A percentile compares a stretch with the other conserved stretches of the same genome.
Conservation (phyloP, 2,329 filamentous ascomycete species). For the Alternaria sp. region DNA sequence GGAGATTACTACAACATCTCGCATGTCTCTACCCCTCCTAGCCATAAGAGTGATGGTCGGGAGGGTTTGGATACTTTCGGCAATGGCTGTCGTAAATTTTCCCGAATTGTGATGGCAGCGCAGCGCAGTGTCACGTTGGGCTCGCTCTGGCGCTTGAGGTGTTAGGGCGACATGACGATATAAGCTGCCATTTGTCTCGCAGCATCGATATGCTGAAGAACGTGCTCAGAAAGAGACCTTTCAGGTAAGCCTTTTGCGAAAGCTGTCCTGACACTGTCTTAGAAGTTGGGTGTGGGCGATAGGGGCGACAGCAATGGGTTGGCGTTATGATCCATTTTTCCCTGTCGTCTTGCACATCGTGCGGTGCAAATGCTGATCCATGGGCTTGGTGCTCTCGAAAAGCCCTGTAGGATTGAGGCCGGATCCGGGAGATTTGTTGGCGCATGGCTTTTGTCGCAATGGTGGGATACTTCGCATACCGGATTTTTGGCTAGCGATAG, state of each 20-base stretch:
- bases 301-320: neutral
- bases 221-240: neutral
- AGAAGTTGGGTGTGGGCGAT: neutral
- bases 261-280: neutral
- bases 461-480: conserved; percentile 6
- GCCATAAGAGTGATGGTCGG: neutral
- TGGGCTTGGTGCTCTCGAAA: conserved; percentile 21
- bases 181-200: neutral
- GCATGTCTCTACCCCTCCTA: conserved; percentile 22
- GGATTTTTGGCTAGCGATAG: conserved; percentile 6
- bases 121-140: conserved; percentile 9
- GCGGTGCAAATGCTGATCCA: neutral
- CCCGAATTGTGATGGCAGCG: conserved; percentile 5
- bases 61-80: conserved; percentile 26
- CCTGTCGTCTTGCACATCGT: neutral
- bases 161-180: neutral
- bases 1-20: neutral
- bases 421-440: conserved; percentile 9
- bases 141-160: neutral
- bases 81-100: conserved; percentile 18
- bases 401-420: conserved; percentile 10
- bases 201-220: neutral
- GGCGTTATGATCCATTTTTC: neutral
- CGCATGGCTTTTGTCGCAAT: conserved; percentile 20
- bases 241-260: conserved; percentile 1